Base-by-base conservation (phyloP, 257 asterid species). In the Eustoma russellianum region DNA sequence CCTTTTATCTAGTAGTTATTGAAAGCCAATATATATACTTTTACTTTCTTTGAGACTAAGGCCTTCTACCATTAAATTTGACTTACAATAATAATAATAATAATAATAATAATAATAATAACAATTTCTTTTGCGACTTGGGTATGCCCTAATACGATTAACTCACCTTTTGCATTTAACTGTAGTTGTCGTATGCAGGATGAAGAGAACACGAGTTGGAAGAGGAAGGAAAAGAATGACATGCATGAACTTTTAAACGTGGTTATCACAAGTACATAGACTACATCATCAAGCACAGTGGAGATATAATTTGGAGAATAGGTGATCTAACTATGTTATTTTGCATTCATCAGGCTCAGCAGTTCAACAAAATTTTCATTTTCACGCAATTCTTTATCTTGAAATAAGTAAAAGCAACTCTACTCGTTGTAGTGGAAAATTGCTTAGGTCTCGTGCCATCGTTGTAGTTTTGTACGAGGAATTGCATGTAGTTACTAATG, bases 211-310 rank as follows among this genome's bases (percentile, higher is more conserved):
- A 90, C 96, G 1, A 57, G 79, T 41, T 51, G 78, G 45, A 77
- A 69, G 66, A 75, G 95, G 63, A 84, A 61, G 81, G 98, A 82
- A 68, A 83, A 64, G 81, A 87, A 86, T 68, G 96, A 91, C 65
- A 33, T 84, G 46, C 92, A 89, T 28, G 96, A 87, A 71, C 71
- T 91, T n/a, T n/a, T 16, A 79, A 87, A 49, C 87, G 86, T 41
- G 94, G 85, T 52, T 87, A 84, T 73, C 67, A 78, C 13, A 65
- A 77, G 69, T 87, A 79, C 80, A 79, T 70, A 61, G 77, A 84
- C 60, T 84, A 74, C 80, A 84, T 82, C 69, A 78, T 82, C 75
- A 80, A 76, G 64, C 92, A 84, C 61, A 86, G 85, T 54, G 94
- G 76, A 61, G 98, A 83, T 76, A 66, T 71, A 79, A 85, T 58